Evolutionary conservation across 805 yeast genomes (phyloP), one percentile per base, ranked within the genome.

Genomic region (Wickerhamiella allomyrinae): DNA sequence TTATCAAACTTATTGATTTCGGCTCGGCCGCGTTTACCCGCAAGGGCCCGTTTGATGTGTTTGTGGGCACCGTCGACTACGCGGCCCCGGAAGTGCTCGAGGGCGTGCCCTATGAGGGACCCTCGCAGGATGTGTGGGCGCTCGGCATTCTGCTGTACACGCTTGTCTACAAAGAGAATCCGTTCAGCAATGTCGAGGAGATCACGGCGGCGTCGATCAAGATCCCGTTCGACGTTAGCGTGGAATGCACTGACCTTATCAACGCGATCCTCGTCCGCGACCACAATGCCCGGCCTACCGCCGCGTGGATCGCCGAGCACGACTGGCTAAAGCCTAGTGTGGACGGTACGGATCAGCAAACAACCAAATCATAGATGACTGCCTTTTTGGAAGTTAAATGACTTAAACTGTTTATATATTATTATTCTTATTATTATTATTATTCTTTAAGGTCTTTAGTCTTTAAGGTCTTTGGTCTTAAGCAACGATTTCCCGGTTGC

Each of bases 91-190:
- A 91, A 60, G 95, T 91, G 0, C 66, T 91, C 27, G 71, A 77
- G 40, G 98, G 97, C 2, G 77, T 77, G 46, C 79, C 87, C 19
- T 91, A 89, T 55, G 85, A 76, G 40, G 98, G 98, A 19, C 79
- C 75, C 57, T 89, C 94, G 3, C 98, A 91, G 59, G 98, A 91
- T 61, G 79, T 87, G 2, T 91, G 98, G 98, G 95, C 97, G 0
- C 68, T 89, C 56, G 98, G 98, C 2, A 82, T 91, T 19, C 65
- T 91, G 44, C 65, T 91, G 19, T 91, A 87, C 62, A 91, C 96
- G 0, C 73, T 91, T 55, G 69, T 89, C 6, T 91, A 80, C 67
- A 84, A 87, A 57, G 97, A 91, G 57, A 87, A 89, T 54, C 98
- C 98, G 7, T 91, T 89, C 55, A 84, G 85, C 59, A 86, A 84